Evolutionary conservation across 805 yeast species (phyloP), one percentile per base, ranked within the genome.

Genomic region (Candida methanosorbosa): DNA sequence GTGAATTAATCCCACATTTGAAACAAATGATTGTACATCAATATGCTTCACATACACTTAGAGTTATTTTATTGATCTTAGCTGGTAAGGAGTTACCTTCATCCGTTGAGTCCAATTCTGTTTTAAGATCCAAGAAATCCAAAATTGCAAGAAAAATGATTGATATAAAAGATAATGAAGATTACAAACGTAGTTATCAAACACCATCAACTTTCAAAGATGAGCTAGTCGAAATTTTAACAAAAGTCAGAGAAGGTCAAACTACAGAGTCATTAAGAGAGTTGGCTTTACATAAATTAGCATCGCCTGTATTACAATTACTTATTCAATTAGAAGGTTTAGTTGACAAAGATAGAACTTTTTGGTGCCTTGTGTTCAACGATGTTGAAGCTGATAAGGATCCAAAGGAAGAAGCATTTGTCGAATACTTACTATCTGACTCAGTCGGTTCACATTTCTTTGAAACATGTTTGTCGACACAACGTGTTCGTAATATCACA

Each of bases 381-480:
- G 57, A 59, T 28, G 72, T 68, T 9, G 61, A 63, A 12, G 72
- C 64, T 3, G 76, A 67, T 18, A 66, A 57, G 33, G 77, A 80
- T 41, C 34, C 72, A 1, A 69, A 73, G 38, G 92, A 83, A 47
- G 88, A 73, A 42, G 75, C 92, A 0, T 87, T 82, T 54, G 78
- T 88, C 21, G 95, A 87, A 52, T 82, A 81, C 48, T 64, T 88
- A 36, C 60, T 90, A 25, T 75, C 92, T 8, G 95, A 87, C 50
- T 66, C 94, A 1, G 85, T 88, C n/a, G 98, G 97, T 0, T 81
- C 94, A 1, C 97, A 87, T 58, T 90, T 92, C 63, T 64, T 90
- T 19, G 86, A 92, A 56, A 70, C 78, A 15, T 70, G 78, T 9
- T 64, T 88, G 34, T 73, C 70, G 32, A 72, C 70, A 38, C 78